A percentile compares a stretch with the other conserved stretches of the same genome.
phyloP scores from a whole-genome alignment of 2,329 filamentous ascomycete species.

The Escovopsis weberi region DNA sequence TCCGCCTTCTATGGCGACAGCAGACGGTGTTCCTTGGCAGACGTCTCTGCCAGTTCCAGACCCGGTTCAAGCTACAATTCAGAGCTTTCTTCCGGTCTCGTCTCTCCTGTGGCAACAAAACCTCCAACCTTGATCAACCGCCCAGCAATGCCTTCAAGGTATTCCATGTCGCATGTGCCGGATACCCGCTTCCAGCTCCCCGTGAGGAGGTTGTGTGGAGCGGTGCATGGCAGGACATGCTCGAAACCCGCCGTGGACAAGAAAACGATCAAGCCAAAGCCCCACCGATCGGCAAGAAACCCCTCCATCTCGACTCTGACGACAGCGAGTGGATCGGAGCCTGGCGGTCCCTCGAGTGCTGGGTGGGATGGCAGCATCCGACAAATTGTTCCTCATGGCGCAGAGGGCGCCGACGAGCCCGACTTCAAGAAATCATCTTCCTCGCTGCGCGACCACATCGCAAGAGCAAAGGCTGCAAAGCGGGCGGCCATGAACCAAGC shows the following conservation, averaged over 20 bases:
- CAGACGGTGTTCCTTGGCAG: conserved; percentile 37
- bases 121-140: conserved; percentile 12
- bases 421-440: conserved; percentile 51
- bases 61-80: conserved; percentile 46
- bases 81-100: conserved; percentile 33
- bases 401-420: not conserved
- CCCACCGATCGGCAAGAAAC: conserved; percentile 42
- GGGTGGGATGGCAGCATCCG: conserved; percentile 19
- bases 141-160: conserved; percentile 10
- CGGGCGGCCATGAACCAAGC: conserved; percentile 33
- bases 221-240: conserved; percentile 22
- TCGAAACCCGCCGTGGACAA: conserved; percentile 33
- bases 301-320: conserved; percentile 31
- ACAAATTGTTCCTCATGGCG: conserved; percentile 8
- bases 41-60: conserved; percentile 27
- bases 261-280: conserved; percentile 30
- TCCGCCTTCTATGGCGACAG: conserved; percentile 60
- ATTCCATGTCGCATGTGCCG: conserved; percentile 8
- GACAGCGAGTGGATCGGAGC: conserved; percentile 4
- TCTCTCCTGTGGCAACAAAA: conserved; percentile 11
- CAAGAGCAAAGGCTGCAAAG: conserved; percentile 76
- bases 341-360: conserved; percentile 2
- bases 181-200: conserved; percentile 24
- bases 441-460: conserved; percentile 78
- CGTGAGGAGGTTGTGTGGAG: conserved; percentile 17